A percentile compares a stretch with the other conserved stretches of the same genome.
Evolutionary conservation across 2,329 filamentous ascomycete species (phyloP).

Genomic region (Aspergillus fischeri): DNA sequence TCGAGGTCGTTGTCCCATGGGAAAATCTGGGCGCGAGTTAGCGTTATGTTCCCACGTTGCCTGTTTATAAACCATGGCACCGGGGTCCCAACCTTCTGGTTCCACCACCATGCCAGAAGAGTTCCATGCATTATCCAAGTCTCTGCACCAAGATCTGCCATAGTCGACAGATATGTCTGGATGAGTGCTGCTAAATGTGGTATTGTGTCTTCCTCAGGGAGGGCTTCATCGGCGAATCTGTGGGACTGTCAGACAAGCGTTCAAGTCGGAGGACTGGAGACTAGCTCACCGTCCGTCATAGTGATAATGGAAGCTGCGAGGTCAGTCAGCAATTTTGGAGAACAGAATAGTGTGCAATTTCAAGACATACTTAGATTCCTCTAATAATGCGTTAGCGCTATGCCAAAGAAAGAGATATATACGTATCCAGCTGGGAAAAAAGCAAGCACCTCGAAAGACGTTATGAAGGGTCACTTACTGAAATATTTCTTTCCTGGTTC

Average conservation of each 20-base stretch:
- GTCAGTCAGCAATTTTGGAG: not conserved
- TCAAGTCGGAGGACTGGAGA: not conserved
- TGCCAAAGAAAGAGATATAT: conserved; percentile 2
- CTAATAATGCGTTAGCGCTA: conserved; percentile 18
- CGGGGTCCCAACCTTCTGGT: conserved; percentile 41
- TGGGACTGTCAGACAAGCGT: conserved; percentile 11
- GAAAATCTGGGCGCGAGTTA: conserved; percentile 41
- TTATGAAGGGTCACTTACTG: conserved; percentile 30
- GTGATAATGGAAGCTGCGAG: conserved; percentile 48
- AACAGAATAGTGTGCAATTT: not conserved
- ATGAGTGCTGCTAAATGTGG: conserved; percentile 50
- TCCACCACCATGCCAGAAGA: conserved; percentile 62
- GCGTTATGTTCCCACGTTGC: not conserved
- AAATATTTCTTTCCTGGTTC: conserved; percentile 49
- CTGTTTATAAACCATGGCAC: not conserved
- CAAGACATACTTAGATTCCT: conserved; percentile 42
- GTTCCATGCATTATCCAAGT: conserved; percentile 64
- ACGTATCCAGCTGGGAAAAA: not conserved
- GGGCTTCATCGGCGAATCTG: conserved; percentile 46
- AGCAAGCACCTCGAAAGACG: conserved; percentile 8
- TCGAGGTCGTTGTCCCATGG: conserved; percentile 62
- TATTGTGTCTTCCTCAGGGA: conserved; percentile 46
- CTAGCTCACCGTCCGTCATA: conserved; percentile 48
- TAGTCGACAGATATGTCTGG: conserved; percentile 53
- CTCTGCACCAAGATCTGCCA: conserved; percentile 53